phyloP scores from a whole-genome alignment of 495 filamentous ascomycete genomes.

The Massariosphaeria phaeospora region DNA sequence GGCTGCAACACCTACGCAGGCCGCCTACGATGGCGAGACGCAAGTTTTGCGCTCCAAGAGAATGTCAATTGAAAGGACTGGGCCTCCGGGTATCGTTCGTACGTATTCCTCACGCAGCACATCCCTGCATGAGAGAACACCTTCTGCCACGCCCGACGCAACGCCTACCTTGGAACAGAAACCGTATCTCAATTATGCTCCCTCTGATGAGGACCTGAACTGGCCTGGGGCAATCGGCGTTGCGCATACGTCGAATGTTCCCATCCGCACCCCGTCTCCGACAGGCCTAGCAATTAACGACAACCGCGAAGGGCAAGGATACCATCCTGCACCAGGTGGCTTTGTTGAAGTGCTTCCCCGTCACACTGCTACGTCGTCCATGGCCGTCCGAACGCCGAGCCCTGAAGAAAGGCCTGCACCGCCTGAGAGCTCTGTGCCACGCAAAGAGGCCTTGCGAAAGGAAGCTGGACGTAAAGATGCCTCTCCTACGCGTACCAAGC shows the following conservation, averaged over 20 bases:
- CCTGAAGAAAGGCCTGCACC: conserved; percentile 11
- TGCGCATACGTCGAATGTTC: conserved; percentile 31
- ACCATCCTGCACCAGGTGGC: conserved; percentile 2
- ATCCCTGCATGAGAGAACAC: background rate
- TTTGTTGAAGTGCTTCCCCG: conserved; percentile 11
- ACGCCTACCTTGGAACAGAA: conserved; percentile 1
- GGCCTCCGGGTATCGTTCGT: conserved; percentile 25
- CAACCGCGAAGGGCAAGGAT: background rate
- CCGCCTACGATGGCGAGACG: conserved; percentile 8
- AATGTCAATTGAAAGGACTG: conserved; percentile 27
- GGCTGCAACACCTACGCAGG: conserved; percentile 10
- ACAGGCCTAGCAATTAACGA: conserved; percentile 5
- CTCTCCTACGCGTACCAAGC: background rate
- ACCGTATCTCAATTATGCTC: conserved; percentile 22
- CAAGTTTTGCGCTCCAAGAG: conserved; percentile 26
- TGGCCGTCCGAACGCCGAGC: conserved; percentile 16
- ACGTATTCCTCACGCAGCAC: conserved; percentile 25
- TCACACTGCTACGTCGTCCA: conserved; percentile 7
- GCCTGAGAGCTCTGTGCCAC: conserved; percentile 5
- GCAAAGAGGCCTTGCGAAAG: conserved; percentile 1
- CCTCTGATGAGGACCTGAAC: conserved; percentile 14
- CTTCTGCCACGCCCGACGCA: background rate
- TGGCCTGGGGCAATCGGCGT: conserved; percentile 30
- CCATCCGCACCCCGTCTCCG: conserved; percentile 23
- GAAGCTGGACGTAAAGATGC: conserved; percentile 1